A percentile compares a stretch with the other conserved stretches of the same genome.
These are phyloP conservation scores for Blastocystis sp. DNA, from an alignment of 352 stramenopile genomes.

Conservation along the genomic window DNA sequence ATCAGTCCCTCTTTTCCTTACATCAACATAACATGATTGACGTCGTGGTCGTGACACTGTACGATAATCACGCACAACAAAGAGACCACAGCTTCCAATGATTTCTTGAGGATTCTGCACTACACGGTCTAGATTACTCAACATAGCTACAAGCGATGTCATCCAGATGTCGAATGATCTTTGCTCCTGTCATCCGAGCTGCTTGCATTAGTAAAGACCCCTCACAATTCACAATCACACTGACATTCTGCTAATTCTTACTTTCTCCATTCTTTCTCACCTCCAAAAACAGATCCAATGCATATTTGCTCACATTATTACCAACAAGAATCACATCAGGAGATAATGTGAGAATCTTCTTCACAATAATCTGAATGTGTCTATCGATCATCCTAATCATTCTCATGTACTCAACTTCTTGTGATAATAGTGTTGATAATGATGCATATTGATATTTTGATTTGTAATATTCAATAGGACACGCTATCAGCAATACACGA, in stretches of 20 bases:
- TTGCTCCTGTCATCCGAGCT: not conserved
- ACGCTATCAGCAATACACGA: constrained; percentile 48
- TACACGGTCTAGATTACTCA: not conserved
- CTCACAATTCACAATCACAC: constrained; percentile 20
- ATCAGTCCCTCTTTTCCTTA: not conserved
- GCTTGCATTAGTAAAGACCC: not conserved
- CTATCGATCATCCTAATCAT: not conserved
- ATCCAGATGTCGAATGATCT: constrained; percentile 43
- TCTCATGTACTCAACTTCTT: constrained; percentile 27
- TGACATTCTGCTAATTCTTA: not conserved
- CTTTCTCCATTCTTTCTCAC: not conserved
- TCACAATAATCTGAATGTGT: constrained; percentile 58
- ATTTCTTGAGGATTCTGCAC: constrained; percentile 32
- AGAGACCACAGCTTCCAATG: constrained; percentile 35
- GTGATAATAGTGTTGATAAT: constrained; percentile 4
- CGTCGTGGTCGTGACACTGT: not conserved
- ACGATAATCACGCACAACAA: constrained; percentile 34
- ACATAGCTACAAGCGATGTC: constrained; percentile 43
- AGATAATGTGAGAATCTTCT: constrained; percentile 18
- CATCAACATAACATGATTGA: not conserved
- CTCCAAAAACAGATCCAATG: constrained; percentile 20
- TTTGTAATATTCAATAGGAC: constrained; percentile 55
- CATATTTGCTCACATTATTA: constrained; percentile 40
- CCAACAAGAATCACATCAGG: constrained; percentile 40
- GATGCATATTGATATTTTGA: constrained; percentile 52